Evolutionary conservation across 225 moss, liverwort and hornwort genomes (phyloP).

Genomic region (Climacium dendroides): DNA sequence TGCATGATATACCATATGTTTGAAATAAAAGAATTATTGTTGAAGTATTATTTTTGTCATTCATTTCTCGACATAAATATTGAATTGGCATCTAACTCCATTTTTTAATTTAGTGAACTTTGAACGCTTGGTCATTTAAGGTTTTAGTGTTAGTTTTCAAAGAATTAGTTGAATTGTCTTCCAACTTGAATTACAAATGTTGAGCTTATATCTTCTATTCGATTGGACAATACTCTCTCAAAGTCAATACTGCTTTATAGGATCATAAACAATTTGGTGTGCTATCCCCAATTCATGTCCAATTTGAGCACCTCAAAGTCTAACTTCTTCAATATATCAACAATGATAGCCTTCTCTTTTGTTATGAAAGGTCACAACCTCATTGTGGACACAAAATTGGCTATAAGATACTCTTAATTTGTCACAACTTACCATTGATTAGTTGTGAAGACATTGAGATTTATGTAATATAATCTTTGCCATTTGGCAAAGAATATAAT

Average conservation of each 20-base stretch:
- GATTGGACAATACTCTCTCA: neutral
- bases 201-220: neutral
- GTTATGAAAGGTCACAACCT: no score
- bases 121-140: no score
- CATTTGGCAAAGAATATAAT: neutral
- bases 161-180: no score
- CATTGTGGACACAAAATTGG: no score
- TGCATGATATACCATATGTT: no score
- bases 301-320: neutral
- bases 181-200: neutral
- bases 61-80: no score
- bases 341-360: neutral
- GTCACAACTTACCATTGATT: neutral
- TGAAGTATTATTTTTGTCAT: no score
- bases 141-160: no score
- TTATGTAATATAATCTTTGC: neutral
- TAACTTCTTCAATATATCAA: rapidly evolving
- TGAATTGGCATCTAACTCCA: no score
- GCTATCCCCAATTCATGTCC: neutral
- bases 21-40: no score
- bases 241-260: rapidly evolving
- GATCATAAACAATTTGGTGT: rapidly evolving
- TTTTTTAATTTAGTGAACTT: no score
- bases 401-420: no score
- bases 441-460: neutral